A percentile compares a stretch with the other conserved stretches of the same genome.
phyloP scores from a whole-genome alignment of 345 rosid species.

The Populus davidiana region DNA sequence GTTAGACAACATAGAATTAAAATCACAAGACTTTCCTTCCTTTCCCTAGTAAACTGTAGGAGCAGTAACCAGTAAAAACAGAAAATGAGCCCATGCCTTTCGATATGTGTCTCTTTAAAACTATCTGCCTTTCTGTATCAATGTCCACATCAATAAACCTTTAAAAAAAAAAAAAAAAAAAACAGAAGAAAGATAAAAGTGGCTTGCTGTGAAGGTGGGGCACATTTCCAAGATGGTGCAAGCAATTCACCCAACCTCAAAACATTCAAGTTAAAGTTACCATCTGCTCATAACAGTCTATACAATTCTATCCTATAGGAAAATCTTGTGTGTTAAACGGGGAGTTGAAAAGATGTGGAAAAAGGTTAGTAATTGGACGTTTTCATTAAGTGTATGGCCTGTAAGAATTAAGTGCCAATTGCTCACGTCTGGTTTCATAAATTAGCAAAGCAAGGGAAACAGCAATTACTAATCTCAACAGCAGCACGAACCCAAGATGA shows the following conservation, averaged over 20 bases:
- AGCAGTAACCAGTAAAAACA: neutral
- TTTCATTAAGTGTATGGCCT: neutral
- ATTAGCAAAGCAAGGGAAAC: no score
- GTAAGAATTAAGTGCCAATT: neutral
- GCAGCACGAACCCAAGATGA: neutral
- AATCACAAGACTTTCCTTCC: neutral
- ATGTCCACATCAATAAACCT: conserved; percentile 84
- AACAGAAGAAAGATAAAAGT: neutral
- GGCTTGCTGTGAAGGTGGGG: neutral
- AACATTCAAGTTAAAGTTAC: neutral
- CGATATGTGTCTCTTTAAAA: conserved; percentile 65
- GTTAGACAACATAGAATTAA: conserved; percentile 2
- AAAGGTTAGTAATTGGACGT: neutral
- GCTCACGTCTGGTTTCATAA: no score
- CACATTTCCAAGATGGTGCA: neutral
- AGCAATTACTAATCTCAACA: no score
- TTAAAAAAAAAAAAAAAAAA: conserved; percentile 17
- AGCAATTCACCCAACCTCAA: neutral
- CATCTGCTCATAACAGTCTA: neutral
- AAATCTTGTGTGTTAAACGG: neutral
- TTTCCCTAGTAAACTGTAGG: neutral
- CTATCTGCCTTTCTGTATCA: conserved; percentile 72
- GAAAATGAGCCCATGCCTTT: conserved; percentile 42
- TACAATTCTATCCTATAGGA: neutral
- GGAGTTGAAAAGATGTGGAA: neutral